These are phyloP conservation scores for Sporothrix euskadiensis DNA, from an alignment of 2,329 filamentous ascomycete species.

Conservation along the genomic window DNA sequence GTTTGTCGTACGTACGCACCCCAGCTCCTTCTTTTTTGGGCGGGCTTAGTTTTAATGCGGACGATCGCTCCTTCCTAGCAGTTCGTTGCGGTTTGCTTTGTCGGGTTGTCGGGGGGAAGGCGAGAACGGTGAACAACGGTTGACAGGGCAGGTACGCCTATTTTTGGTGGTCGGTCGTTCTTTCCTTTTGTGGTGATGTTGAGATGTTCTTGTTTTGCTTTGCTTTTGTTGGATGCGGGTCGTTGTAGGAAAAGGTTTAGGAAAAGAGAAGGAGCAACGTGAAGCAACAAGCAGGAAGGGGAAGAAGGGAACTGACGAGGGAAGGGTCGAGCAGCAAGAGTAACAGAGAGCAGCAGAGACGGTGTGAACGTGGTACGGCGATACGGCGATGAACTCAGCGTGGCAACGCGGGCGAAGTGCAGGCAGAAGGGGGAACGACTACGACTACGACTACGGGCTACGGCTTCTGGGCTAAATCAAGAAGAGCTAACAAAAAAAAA, in stretches of 20 bases:
- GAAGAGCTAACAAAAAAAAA: conserved; percentile 4
- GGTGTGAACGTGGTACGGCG: conserved; percentile 26
- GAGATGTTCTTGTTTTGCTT: conserved; percentile 8
- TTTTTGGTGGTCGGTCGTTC: conserved; percentile 9
- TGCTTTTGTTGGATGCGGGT: conserved; percentile 13
- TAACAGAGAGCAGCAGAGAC: background rate
- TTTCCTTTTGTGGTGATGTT: conserved; percentile 15
- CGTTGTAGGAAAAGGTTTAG: too few species aligned
- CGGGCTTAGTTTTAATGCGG: conserved; percentile 20
- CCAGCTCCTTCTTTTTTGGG: conserved; percentile 18
- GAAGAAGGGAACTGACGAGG: background rate
- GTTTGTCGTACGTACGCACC: conserved; percentile 16
- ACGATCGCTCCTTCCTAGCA: conserved; percentile 4
- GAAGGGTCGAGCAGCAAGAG: background rate
- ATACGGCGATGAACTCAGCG: conserved; percentile 24
- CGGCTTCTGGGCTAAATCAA: conserved; percentile 16
- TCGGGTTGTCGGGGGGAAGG: conserved; percentile 14
- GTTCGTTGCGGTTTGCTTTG: background rate
- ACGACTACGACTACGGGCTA: background rate
- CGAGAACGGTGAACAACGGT: background rate
- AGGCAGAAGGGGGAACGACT: conserved; percentile 28
- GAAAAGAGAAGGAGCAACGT: conserved; percentile 1
- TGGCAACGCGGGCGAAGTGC: conserved; percentile 27
- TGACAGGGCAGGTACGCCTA: background rate
- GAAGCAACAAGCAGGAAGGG: conserved; percentile 8